These are phyloP conservation scores for Ambrosiella beaveri DNA, from an alignment of 2,329 filamentous ascomycete species.

Conservation along the genomic window DNA sequence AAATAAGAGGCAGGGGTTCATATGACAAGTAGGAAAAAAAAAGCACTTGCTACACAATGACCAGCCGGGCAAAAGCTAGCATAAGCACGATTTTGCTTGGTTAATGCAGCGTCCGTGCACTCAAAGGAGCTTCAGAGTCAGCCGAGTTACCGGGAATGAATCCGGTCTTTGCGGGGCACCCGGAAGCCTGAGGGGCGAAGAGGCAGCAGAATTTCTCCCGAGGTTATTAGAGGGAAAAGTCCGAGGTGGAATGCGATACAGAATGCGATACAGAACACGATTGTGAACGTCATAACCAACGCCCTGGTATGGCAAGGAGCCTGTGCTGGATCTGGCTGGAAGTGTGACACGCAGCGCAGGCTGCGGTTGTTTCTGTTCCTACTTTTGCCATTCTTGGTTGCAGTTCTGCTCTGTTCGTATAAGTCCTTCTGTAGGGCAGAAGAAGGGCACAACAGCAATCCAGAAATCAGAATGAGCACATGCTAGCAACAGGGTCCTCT, in stretches of 20 bases:
- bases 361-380: neutral
- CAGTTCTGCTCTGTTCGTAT: neutral
- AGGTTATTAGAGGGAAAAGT: neutral
- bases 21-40: neutral
- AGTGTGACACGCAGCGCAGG: neutral
- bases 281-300: too few relatives aligned
- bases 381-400: neutral
- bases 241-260: neutral
- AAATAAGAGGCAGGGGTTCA: neutral
- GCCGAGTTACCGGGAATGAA: neutral
- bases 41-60: neutral
- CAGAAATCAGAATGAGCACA: neutral
- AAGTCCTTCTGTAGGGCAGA: neutral
- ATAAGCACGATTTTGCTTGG: neutral
- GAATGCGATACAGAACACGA: neutral
- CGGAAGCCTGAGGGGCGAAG: constrained; percentile 15
- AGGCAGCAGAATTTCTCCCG: neutral
- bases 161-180: constrained; percentile 14
- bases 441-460: neutral
- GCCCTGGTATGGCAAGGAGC: neutral
- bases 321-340: neutral
- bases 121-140: neutral
- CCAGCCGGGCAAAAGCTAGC: neutral
- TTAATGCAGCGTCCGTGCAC: neutral
- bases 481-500: neutral